These are phyloP conservation scores for Ramaria sp. DNA, from an alignment of 768 basidiomycete genomes.

Conservation along the genomic window DNA sequence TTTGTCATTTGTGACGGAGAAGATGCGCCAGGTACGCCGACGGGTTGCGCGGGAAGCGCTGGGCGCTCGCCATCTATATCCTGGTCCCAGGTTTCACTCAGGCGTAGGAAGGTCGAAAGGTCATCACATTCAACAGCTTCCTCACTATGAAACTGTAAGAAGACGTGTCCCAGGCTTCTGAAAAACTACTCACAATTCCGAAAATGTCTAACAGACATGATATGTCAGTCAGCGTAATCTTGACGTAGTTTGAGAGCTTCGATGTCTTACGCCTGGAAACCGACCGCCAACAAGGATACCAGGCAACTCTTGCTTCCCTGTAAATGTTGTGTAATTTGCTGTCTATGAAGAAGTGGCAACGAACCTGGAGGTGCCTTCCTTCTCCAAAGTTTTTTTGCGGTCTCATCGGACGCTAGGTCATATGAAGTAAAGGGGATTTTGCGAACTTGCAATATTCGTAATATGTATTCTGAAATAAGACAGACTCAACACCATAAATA, in stretches of 20 bases:
- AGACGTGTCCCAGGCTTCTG: conserved; percentile 1
- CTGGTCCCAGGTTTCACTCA: conserved; percentile 58
- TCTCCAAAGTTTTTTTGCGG: conserved; percentile 71
- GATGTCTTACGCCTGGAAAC: conserved; percentile 55
- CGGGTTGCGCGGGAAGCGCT: conserved; percentile 41
- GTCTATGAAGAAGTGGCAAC: conserved; percentile 7
- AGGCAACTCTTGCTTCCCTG: conserved; percentile 77
- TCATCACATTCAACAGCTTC: conserved; percentile 76
- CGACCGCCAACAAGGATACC: conserved; percentile 71
- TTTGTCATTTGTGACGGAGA: conserved; percentile 70
- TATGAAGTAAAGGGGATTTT: conserved; percentile 75
- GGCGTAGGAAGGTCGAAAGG: conserved; percentile 57
- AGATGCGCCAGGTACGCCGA: conserved; percentile 74
- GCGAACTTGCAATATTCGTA: conserved; percentile 77
- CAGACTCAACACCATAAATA: neutral
- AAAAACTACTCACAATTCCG: conserved; percentile 50
- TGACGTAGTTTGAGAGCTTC: conserved; percentile 4
- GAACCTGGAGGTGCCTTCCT: conserved; percentile 64
- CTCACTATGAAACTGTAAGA: conserved; percentile 38
- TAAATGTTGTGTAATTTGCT: conserved; percentile 7
- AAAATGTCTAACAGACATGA: conserved; percentile 39
- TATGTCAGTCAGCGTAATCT: neutral
- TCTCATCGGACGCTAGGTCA: conserved; percentile 76
- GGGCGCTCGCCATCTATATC: conserved; percentile 50
- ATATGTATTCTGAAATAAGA: conserved; percentile 50